Evolutionary conservation across 495 filamentous ascomycete species (phyloP), one percentile per base, ranked within the genome.

Genomic region (Chaetomium cochliodes): DNA sequence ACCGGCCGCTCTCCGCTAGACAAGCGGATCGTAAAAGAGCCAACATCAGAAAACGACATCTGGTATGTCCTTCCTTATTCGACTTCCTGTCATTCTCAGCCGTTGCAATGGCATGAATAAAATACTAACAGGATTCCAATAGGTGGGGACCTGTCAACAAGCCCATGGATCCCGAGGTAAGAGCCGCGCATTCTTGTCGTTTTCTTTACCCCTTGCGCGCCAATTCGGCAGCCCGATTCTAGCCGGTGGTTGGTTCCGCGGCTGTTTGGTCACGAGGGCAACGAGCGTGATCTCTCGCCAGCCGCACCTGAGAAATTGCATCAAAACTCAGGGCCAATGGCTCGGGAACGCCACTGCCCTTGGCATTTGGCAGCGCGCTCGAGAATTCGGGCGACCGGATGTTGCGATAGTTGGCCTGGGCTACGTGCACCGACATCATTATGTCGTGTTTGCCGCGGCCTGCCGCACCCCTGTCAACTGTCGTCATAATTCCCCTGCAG

Each of bases 101-200:
- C 51, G 5, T 30, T 13, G 26, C 51, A 13, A 53, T 20, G 23
- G 7, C 18, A 50, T 50, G 15, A 30, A 51, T 7, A 41, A 5
- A 18, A 3, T 9, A 50, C 53, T 59, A 50, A 62, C 63, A 42
- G 2, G 46, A 52, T 52, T 63, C 28, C 33, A 30, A 60, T 67
- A 81, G 79, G 79, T 83, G 80, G 80, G 81, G 81, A 67, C 94
- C 94, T 49, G 94, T 98, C 68, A 98, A 98, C 84, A 97, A 97
- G 87, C 90, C 94, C 61, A 98, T 98, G 94, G 88, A 86, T 66
- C 90, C 93, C 70, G 93, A 98, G 81, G 94, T 98, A 87, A 88
- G 93, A 49, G n/a, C 49, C n/a, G 26, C 39, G 15, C 59, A 68
- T 37, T 16, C 39, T 47, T 30, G 41, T 42, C 33, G 16, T 47